Conservation (phyloP, 495 filamentous ascomycete species). For the Podospora fimiseda region DNA sequence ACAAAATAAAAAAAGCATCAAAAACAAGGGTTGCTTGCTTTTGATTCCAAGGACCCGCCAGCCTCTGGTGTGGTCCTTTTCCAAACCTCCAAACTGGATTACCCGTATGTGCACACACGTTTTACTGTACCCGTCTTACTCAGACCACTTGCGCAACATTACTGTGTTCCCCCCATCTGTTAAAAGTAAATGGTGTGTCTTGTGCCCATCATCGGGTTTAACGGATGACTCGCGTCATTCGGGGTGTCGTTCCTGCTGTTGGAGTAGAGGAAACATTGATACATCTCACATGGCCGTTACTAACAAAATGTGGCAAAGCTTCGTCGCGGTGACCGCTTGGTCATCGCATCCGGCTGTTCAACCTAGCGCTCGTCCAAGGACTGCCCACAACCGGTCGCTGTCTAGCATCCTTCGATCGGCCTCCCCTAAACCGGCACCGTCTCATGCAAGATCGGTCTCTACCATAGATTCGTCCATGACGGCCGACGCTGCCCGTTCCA, state of each 20-base stretch:
- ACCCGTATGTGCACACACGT: slow-evolving; percentile 19
- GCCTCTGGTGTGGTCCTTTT: slow-evolving; percentile 27
- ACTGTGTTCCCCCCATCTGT: too few relatives aligned
- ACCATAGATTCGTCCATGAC: slow-evolving; percentile 14
- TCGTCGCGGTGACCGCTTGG: slow-evolving; percentile 47
- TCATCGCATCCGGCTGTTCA: slow-evolving; percentile 35
- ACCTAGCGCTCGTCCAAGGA: slow-evolving; percentile 28
- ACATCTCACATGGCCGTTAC: slow-evolving; percentile 23
- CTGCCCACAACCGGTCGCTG: slow-evolving; percentile 45
- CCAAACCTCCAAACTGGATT: slow-evolving; percentile 21
- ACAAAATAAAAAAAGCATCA: background rate
- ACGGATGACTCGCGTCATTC: background rate
- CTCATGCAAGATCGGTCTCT: slow-evolving; percentile 16
- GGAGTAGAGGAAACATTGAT: background rate
- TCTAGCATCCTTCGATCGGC: slow-evolving; percentile 38
- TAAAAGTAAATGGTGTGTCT: background rate
- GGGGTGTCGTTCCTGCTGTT: background rate
- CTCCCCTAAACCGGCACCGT: slow-evolving; percentile 17
- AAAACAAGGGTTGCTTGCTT: slow-evolving; percentile 5
- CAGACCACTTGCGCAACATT: background rate
- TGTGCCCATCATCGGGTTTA: background rate
- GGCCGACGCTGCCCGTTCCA: slow-evolving; percentile 11
- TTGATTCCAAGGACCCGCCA: slow-evolving; percentile 26
- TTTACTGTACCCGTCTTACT: background rate
- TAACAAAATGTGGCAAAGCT: slow-evolving; percentile 36